Base-by-base conservation (phyloP, 805 yeast genomes). In the Saccharomycopsis fodiens region DNA sequence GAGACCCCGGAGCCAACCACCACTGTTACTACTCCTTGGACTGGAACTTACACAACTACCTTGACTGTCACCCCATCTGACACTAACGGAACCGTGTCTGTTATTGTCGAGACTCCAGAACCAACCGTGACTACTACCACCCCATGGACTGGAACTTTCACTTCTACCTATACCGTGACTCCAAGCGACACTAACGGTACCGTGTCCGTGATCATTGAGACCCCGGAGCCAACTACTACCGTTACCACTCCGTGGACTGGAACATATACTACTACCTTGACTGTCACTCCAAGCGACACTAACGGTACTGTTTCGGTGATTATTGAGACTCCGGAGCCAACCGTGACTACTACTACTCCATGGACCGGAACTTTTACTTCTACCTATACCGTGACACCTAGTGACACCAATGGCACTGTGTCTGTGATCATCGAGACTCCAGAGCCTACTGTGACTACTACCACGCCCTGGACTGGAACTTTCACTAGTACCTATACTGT, bases 1-100 rank as follows among this genome's bases (percentile, higher is more conserved):
- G n/a, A 17, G 15, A 15, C 29, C n/a, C 49, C 49, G 29, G 17
- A 36, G 31, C 12, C 30, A 20, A 45, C 45, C 16, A 16, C 12
- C 13, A 39, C 44, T 25, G 31, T 23, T 2, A 41, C 42, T 21
- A 35, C 27, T 15, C 40, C 36, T 22, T 45, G 45, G 49, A 35
- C 42, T 19, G 42, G 39, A 25, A 29, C 49, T 19, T 21, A 15
- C 16, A 36, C 42, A 16, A 41, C 43, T n/a, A 45, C 49, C 13
- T 7, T 10, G 10, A 25, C 29, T 25, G 29, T 25, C 10, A 7
- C 6, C 29, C 6, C 6, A 6, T 15, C 39, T 12, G 39, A 35
- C 20, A 15, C 39, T 13, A 35, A 23, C 13, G 25, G 12, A 12
- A 35, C 16, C 19, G 39, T 21, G 3, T 12, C 41, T 38, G 22